These are phyloP conservation scores for Hypoxylon intermedium DNA, from an alignment of 495 filamentous ascomycete species.

Conservation along the genomic window DNA sequence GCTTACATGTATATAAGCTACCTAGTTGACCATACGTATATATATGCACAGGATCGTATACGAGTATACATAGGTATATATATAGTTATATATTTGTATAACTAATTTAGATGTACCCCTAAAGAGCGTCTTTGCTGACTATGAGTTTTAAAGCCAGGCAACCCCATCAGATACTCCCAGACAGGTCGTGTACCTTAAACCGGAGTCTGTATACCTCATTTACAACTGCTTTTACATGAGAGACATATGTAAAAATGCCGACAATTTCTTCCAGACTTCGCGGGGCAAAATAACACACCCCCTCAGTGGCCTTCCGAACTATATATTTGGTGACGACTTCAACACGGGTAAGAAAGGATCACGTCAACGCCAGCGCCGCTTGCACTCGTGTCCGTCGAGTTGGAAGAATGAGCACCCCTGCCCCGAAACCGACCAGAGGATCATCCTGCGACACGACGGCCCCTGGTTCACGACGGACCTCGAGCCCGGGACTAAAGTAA, in stretches of 20 bases:
- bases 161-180: background rate
- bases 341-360: background rate
- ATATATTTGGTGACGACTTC: conserved; percentile 17
- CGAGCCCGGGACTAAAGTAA: background rate
- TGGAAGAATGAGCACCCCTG: background rate
- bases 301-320: background rate
- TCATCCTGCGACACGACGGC: background rate
- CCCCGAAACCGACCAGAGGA: background rate
- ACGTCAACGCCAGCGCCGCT: background rate
- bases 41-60: too few relatives aligned
- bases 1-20: too few relatives aligned
- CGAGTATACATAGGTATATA: too few relatives aligned
- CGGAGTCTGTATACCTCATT: background rate
- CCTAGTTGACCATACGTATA: too few relatives aligned
- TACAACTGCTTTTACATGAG: background rate
- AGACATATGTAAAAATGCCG: background rate
- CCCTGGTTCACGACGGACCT: background rate
- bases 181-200: background rate
- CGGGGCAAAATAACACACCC: background rate
- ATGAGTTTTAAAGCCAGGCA: background rate
- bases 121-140: too few relatives aligned
- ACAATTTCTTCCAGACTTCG: background rate
- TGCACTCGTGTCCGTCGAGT: background rate
- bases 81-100: too few relatives aligned
- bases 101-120: too few relatives aligned